These are phyloP conservation scores for Thermothelomyces thermophilus DNA, from an alignment of 2,329 filamentous ascomycete genomes.

Conservation along the genomic window DNA sequence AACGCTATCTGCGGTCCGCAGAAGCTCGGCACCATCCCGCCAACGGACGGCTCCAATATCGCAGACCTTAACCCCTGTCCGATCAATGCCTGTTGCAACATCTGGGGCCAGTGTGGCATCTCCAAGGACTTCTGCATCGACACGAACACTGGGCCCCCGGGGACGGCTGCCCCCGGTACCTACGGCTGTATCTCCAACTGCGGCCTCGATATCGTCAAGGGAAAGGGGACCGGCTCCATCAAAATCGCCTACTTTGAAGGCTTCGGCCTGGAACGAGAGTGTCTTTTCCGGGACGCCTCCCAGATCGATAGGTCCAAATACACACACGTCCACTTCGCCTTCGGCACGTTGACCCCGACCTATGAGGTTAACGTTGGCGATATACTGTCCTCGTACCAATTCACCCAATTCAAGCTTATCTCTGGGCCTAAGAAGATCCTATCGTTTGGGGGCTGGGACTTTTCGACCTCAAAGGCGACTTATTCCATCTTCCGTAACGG, in stretches of 20 bases:
- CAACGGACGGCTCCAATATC: slow-evolving; percentile 27
- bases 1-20: slow-evolving; percentile 41
- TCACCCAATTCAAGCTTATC: slow-evolving; percentile 10
- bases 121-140: slow-evolving; percentile 29
- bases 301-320: slow-evolving; percentile 12
- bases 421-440: slow-evolving; percentile 17
- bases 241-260: slow-evolving; percentile 20
- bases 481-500: slow-evolving; percentile 15
- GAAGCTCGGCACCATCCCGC: slow-evolving; percentile 31
- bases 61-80: slow-evolving; percentile 35
- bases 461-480: slow-evolving; percentile 1
- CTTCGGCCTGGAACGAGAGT: slow-evolving; percentile 13
- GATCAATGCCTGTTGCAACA: slow-evolving; percentile 15
- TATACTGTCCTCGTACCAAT: slow-evolving; percentile 4
- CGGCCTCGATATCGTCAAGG: slow-evolving; percentile 31
- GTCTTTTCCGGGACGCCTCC: slow-evolving; percentile 5
- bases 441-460: slow-evolving; percentile 21
- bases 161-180: slow-evolving; percentile 27
- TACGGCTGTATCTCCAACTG: slow-evolving; percentile 36
- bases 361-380: slow-evolving; percentile 4
- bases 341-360: slow-evolving; percentile 18
- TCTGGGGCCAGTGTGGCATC: slow-evolving; percentile 28
- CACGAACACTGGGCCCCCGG: slow-evolving; percentile 15
- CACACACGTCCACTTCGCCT: slow-evolving; percentile 29
- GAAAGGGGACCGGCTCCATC: neutral